Base-by-base conservation (phyloP, 225 moss, liverwort and hornwort genomes). In the Straminergon stramineum region DNA sequence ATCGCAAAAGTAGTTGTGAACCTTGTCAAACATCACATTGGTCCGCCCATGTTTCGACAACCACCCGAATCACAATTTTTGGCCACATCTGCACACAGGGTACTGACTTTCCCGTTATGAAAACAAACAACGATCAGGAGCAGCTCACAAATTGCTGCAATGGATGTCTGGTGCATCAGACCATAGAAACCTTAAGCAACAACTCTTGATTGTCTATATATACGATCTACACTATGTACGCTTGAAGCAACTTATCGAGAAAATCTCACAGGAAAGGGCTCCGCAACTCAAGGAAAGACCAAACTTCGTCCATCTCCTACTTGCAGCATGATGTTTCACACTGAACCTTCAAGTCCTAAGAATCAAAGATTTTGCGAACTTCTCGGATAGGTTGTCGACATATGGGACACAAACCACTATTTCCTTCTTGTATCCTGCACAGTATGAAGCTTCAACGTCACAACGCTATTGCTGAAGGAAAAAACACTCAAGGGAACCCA, bases 401-500 rank as follows among this genome's bases (percentile, higher is more conserved):
- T 84, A 95, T 90, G 70, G 95, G 95, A 71, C 95, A 95, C 64
- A 87, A 76, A 68, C 89, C 80, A 85, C 31, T 88, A 27, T 92
- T 90, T 83, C 92, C 92, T 87, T 78, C 88, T 91, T 92, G 91
- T 89, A 95, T 91, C 95, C 95, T 95, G 92, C 93, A 91, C 81
- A 68, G 11, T 39, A 93, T 70, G 67, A 84, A 79, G 74, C 70
- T 73, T 83, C 87, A 89, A 85, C 58, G 73, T 91, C 79, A 87
- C 71, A 70, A 87, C 52, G 76, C 70, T 80, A 68, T 28, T 61
- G 28, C 43, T 75, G 37, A 66, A 84, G 57, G 21, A 48, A 26
- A 26, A 27, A 34, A 24, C 31, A 34, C 28, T 64, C 5, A 24
- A 56, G 22, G 18, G 17, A 81, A 63, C n/a, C 17, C 39, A 65